Base-by-base conservation (phyloP, 768 basidiomycete species). In the Amanita jacksonii region DNA sequence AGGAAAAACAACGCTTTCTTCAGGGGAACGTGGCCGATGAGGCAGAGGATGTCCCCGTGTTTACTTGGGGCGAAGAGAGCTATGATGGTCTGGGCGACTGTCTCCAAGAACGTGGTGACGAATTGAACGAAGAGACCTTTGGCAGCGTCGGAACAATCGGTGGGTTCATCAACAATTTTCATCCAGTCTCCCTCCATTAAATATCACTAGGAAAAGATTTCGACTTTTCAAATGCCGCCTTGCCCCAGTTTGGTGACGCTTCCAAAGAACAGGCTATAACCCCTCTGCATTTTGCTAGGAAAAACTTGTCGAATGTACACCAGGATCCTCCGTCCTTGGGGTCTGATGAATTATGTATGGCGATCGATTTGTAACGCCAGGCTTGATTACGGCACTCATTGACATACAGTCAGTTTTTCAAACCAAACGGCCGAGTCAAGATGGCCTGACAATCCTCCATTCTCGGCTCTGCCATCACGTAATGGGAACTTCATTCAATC, bases 71-170 rank as follows among this genome's bases (percentile, higher is more conserved):
- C 8, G 85, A 87, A 52, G 87, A 87, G 31, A 79, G 79, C 52
- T 91, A 92, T 57, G 88, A 94, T 61, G 89, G 86, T 31, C 77
- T 94, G 20, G 91, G 85, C 41, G 84, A 89, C 62, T 79, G 79
- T 39, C 73, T 97, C 43, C 79, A 83, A 53, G 94, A 98, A 63
- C 84, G 82, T 32, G 81, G 80, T 45, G 92, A 97, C 69, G 92
- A 93, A 52, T 60, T 93, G 53, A 98, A 99, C 64, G 90, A 94
- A 62, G 91, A 94, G 68, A 99, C 96, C 2, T 99, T 99, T 65
- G 96, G 93, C 23, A 74, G 65, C 31, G 51, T 67, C 39, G 80
- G 72, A 25, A 64, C 57, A 51, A 76, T 94, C 47, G 89, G 92
- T 92, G 59, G 71, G 84, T 38, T 36, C 37, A 20, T 37, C 16